A percentile compares a stretch with the other conserved stretches of the same genome.
Evolutionary conservation across 352 stramenopile species (phyloP).

Genomic region (Aphanomyces cochlioides): DNA sequence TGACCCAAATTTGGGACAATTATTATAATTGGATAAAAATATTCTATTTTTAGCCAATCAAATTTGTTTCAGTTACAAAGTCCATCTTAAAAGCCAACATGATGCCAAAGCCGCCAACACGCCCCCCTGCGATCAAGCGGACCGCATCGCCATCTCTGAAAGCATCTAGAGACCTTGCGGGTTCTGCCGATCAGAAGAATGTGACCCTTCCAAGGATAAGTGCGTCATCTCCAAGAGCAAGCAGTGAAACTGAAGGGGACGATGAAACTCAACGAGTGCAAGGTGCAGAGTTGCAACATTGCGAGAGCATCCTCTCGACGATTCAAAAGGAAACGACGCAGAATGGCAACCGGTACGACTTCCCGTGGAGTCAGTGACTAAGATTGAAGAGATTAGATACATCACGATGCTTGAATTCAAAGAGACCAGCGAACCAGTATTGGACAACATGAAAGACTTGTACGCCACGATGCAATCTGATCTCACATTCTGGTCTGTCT

Average conservation of each 20-base stretch:
- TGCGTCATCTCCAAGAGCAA: not conserved
- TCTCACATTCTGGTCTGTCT: not conserved
- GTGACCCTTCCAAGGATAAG: not conserved
- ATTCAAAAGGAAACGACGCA: conserved; percentile 25
- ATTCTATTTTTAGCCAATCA: not conserved
- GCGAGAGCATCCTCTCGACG: conserved; percentile 21
- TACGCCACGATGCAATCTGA: not conserved
- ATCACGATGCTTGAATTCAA: conserved; percentile 28
- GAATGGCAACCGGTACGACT: conserved; percentile 15
- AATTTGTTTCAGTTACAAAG: not conserved
- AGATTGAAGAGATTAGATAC: conserved; percentile 17
- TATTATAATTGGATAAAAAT: not conserved
- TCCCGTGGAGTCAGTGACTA: not conserved
- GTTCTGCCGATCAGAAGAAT: not conserved
- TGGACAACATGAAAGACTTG: conserved; percentile 13
- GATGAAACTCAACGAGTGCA: conserved; percentile 14
- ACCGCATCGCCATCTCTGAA: conserved; percentile 19
- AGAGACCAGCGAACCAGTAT: conserved; percentile 2
- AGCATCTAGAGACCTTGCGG: not conserved
- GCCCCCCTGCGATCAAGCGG: not conserved
- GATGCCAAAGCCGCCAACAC: conserved; percentile 7
- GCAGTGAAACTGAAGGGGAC: not conserved
- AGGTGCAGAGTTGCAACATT: conserved; percentile 12
- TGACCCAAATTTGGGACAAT: too few relatives aligned
- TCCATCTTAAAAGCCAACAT: too few relatives aligned